Base-by-base conservation (phyloP, 805 yeast genomes). In the Saccharomycopsis selenospora region DNA sequence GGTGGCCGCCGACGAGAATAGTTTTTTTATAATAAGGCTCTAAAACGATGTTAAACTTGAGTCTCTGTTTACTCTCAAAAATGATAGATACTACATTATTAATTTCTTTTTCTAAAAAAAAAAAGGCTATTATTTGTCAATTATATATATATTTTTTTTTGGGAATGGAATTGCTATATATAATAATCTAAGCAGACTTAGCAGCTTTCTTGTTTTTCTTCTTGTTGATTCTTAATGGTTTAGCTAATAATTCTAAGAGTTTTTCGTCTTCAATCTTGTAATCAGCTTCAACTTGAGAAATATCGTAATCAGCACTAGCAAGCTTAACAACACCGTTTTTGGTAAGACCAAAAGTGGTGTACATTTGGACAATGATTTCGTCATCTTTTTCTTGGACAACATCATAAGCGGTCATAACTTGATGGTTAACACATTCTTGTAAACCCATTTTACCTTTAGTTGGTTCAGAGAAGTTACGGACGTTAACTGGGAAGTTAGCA, bases 281-380 rank as follows among this genome's bases (percentile, higher is more conserved):
- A 25, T 79, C 82, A 46, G 82, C 67, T 60, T 75, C 70, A 66
- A 80, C 70, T 49, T 69, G 63, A 38, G 60, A 65, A 5, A 66
- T 62, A 51, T 76, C 70, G 54, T 82, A 76, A 48, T 71, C 63
- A 17, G 86, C 77, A 17, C 73, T 61, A 43, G 89, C 76, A 58
- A 79, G 72, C 67, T 76, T 80, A 57, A 81, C 77, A 57, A 79
- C 68, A 45, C 91, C 91, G 57, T 77, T 77, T 67, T 79, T 79
- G 62, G 89, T 83, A 59, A 85, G 64, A 29, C 84, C 89, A 59
- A 84, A 76, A 43, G 91, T 85, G 56, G 87, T 77, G 69, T 79
- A 83, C 63, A 69, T 79, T 69, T 84, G 88, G 27, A 85, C 86
- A 56, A 85, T 75, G 50, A 61, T 67, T 63, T 78, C 81, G 51